Conservation (phyloP, 1,284 basidiomycete genomes). For the Pterulicium gracile region DNA sequence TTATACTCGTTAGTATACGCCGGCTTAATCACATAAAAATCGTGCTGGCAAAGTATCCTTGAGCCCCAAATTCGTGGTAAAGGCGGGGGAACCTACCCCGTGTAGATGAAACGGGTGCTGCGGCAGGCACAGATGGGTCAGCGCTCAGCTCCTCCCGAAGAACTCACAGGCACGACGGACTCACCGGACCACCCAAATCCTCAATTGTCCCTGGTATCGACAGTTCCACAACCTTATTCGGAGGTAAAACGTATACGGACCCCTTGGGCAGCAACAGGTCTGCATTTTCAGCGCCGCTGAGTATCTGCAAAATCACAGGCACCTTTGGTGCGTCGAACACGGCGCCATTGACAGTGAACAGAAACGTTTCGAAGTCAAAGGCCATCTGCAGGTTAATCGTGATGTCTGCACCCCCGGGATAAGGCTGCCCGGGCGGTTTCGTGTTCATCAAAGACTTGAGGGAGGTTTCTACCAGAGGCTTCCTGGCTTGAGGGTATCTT, state of each 20-base stretch:
- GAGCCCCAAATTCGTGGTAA: neutral
- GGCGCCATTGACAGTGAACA: slow-evolving; percentile 21
- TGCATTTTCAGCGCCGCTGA: slow-evolving; percentile 19
- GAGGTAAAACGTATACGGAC: slow-evolving; percentile 19
- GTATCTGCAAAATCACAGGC: slow-evolving; percentile 24
- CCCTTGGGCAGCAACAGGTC: slow-evolving; percentile 19
- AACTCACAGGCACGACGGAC: slow-evolving; percentile 1
- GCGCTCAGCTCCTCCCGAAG: neutral
- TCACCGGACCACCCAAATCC: slow-evolving; percentile 19
- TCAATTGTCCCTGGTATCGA: slow-evolving; percentile 17
- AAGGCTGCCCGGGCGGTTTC: neutral
- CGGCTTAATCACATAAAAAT: slow-evolving; percentile 24
- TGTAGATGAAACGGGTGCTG: slow-evolving; percentile 27
- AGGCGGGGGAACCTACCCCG: slow-evolving; percentile 16
- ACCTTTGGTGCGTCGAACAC: slow-evolving; percentile 18
- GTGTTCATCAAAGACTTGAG: neutral
- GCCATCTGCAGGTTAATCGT: slow-evolving; percentile 1
- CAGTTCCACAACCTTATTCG: slow-evolving; percentile 27
- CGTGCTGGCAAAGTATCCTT: slow-evolving; percentile 17
- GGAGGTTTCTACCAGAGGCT: slow-evolving; percentile 8
- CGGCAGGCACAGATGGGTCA: neutral
- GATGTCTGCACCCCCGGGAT: slow-evolving; percentile 4
- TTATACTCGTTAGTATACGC: slow-evolving; percentile 17
- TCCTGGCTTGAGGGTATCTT: neutral
- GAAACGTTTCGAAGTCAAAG: neutral